Evolutionary conservation across 208 protist genomes (phyloP).

Genomic region (Trypanosoma platydactyli): DNA sequence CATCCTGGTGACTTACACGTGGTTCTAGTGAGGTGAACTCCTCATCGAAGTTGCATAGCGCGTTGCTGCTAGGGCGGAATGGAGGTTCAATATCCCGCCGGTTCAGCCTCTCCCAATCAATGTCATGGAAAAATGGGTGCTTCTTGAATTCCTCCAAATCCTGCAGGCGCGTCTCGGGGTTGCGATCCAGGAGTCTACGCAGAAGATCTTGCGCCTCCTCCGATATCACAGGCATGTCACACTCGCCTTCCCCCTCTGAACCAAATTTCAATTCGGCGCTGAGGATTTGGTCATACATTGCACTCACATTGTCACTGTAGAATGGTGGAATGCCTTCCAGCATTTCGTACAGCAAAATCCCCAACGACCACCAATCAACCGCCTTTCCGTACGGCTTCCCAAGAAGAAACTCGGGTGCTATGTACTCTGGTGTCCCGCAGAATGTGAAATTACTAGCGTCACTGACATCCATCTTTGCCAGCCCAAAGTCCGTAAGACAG

Average conservation of each 20-base stretch:
- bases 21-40: constrained; percentile 67
- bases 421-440: constrained; percentile 90
- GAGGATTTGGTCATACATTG: constrained; percentile 87
- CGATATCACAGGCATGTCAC: constrained; percentile 39
- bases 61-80: constrained; percentile 66
- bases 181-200: constrained; percentile 72
- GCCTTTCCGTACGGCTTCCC: constrained; percentile 90
- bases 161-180: constrained; percentile 73
- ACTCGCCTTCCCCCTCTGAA: constrained; percentile 15
- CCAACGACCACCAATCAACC: constrained; percentile 98
- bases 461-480: constrained; percentile 77
- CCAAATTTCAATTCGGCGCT: constrained; percentile 61
- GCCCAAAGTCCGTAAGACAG: constrained; percentile 91
- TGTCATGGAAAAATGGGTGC: constrained; percentile 83
- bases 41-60: constrained; percentile 76
- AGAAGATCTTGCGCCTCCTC: constrained; percentile 82
- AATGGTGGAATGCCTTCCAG: constrained; percentile 94
- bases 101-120: constrained; percentile 70
- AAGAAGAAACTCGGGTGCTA: constrained; percentile 93
- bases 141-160: constrained; percentile 77
- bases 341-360: constrained; percentile 97
- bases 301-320: constrained; percentile 85
- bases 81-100: constrained; percentile 65
- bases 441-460: constrained; percentile 76
- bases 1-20: constrained; percentile 30